These are phyloP conservation scores for Chalciporus piperatus DNA, from an alignment of 768 basidiomycete species.

Conservation along the genomic window DNA sequence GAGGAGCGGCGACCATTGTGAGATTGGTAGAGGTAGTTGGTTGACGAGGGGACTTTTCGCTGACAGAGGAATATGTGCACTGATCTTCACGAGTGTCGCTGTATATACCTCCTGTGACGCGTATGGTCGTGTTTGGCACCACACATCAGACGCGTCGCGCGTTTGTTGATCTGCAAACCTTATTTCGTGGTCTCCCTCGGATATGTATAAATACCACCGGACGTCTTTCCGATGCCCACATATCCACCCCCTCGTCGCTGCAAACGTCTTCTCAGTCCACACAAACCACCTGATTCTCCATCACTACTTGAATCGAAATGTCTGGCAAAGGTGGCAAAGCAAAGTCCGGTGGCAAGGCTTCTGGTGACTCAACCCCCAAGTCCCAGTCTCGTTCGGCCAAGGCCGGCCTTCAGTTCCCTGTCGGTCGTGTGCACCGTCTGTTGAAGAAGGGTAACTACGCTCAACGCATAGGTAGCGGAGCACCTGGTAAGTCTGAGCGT, in stretches of 20 bases:
- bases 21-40: conserved; percentile 4
- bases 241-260: conserved; percentile 7
- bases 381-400: conserved; percentile 40
- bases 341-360: conserved; percentile 64
- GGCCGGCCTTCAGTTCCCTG: conserved; percentile 46
- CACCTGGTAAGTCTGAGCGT: conserved; percentile 35
- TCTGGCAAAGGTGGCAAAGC: conserved; percentile 54
- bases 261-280: neutral
- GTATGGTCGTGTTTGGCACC: conserved; percentile 39
- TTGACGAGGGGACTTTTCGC: conserved; percentile 9
- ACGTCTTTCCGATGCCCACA: conserved; percentile 5
- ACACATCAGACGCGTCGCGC: conserved; percentile 30
- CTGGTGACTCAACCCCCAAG: conserved; percentile 32
- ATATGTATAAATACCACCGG: conserved; percentile 29
- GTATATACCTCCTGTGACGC: conserved; percentile 28
- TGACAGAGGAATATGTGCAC: conserved; percentile 12
- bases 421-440: conserved; percentile 61
- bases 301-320: conserved; percentile 20
- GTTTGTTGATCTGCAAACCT: conserved; percentile 39
- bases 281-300: neutral
- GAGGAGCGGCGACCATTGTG: conserved; percentile 61
- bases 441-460: conserved; percentile 60
- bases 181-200: conserved; percentile 21
- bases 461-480: conserved; percentile 54
- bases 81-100: neutral